These are phyloP conservation scores for Mortierella sp. DNA, from an alignment of 371 early-diverging fungal genomes.

Conservation along the genomic window DNA sequence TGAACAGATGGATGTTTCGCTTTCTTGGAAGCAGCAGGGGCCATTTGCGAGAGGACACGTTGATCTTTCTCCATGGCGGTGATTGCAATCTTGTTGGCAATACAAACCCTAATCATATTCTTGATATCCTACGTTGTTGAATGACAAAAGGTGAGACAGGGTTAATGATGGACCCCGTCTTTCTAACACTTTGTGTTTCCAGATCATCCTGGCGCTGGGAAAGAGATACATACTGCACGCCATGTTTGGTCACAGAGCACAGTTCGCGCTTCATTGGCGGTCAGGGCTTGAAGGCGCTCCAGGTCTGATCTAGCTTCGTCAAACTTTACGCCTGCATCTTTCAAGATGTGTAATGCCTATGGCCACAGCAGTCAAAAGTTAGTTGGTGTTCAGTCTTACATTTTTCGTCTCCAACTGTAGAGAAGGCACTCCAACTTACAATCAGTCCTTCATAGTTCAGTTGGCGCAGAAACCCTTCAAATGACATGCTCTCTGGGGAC, in stretches of 20 bases:
- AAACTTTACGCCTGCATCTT: conserved; percentile 40
- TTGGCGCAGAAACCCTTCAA: conserved; percentile 46
- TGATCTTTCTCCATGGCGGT: conserved; percentile 11
- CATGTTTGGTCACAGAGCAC: conserved; percentile 59
- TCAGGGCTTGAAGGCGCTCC: conserved; percentile 35
- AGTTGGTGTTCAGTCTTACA: too few species aligned
- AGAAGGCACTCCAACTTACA: too few species aligned
- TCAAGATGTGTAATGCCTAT: conserved; percentile 41
- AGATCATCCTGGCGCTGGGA: too few species aligned
- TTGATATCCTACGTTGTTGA: conserved; percentile 53
- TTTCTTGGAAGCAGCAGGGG: not conserved
- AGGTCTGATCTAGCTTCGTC: conserved; percentile 49
- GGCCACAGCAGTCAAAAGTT: too few species aligned
- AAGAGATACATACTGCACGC: conserved; percentile 58
- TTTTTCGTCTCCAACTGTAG: too few species aligned
- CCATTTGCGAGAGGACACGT: not conserved
- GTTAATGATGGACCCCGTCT: too few species aligned
- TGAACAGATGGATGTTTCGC: not conserved
- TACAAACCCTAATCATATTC: conserved; percentile 56
- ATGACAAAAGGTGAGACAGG: not conserved
- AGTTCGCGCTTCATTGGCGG: conserved; percentile 48
- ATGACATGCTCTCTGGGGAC: conserved; percentile 61
- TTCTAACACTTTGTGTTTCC: too few species aligned
- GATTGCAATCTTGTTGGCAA: conserved; percentile 55
- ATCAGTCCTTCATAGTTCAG: conserved; percentile 36